These are phyloP conservation scores for Candida insectorum DNA, from an alignment of 805 yeast species.

Conservation along the genomic window DNA sequence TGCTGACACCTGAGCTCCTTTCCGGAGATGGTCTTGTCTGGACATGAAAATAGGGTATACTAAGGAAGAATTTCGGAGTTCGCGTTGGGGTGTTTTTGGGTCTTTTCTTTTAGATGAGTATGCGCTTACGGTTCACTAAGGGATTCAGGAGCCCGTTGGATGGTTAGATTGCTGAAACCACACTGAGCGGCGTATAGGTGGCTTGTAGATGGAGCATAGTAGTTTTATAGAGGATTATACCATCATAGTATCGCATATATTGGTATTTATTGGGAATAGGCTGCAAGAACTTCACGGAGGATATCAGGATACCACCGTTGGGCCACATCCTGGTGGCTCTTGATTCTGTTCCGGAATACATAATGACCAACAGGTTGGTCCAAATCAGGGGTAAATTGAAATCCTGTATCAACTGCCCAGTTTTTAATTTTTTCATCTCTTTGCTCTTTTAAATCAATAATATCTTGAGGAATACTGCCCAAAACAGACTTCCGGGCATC, in stretches of 20 bases:
- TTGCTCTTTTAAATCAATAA: slow-evolving; percentile 25
- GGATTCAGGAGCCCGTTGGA: too few species aligned
- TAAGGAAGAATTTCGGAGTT: too few species aligned
- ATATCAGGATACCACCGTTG: slow-evolving; percentile 41
- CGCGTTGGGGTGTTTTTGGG: too few species aligned
- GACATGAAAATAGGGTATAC: too few species aligned
- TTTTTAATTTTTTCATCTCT: slow-evolving; percentile 33
- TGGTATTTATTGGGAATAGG: too few species aligned
- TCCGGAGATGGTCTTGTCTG: slow-evolving; percentile 42
- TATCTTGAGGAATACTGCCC: slow-evolving; percentile 22
- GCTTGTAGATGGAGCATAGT: too few species aligned
- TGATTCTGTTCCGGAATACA: slow-evolving; percentile 44
- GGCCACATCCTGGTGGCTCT: slow-evolving; percentile 44
- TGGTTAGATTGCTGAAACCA: too few species aligned
- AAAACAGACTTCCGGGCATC: slow-evolving; percentile 29
- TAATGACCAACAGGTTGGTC: slow-evolving; percentile 44
- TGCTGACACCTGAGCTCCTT: slow-evolving; percentile 52
- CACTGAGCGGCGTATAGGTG: too few species aligned
- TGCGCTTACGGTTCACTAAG: too few species aligned
- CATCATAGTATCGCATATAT: too few species aligned
- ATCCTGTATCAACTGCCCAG: slow-evolving; percentile 39
- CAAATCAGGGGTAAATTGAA: slow-evolving; percentile 37
- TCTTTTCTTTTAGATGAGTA: too few species aligned
- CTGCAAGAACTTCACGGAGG: slow-evolving; percentile 30
- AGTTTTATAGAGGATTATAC: too few species aligned